phyloP scores from a whole-genome alignment of 257 asterid species.

The Solanum dulcamara region DNA sequence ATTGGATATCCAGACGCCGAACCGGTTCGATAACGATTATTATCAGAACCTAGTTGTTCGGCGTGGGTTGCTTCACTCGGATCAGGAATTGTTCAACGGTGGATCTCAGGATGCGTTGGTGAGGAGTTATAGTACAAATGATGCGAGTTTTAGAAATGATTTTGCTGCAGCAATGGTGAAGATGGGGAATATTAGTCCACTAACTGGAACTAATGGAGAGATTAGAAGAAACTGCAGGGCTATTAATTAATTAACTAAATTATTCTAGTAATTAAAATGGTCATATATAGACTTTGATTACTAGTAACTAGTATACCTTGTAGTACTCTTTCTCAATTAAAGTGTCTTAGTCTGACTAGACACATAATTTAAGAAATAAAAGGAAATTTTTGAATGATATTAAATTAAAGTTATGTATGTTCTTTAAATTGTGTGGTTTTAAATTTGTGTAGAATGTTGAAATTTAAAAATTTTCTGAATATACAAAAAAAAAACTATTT shows the following conservation, averaged over 20 bases:
- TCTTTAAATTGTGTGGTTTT: too few species aligned
- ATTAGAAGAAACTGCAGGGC: slow-evolving; percentile 50
- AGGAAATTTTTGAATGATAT: background rate
- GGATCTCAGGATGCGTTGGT: slow-evolving; percentile 48
- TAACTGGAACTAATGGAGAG: slow-evolving; percentile 52
- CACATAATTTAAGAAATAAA: background rate
- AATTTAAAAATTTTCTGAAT: too few species aligned
- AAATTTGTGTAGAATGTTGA: too few species aligned
- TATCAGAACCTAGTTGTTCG: slow-evolving; percentile 25
- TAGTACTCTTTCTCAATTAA: background rate
- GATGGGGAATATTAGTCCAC: slow-evolving; percentile 64
- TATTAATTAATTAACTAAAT: slow-evolving; percentile 9
- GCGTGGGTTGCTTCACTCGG: slow-evolving; percentile 58
- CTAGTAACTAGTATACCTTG: background rate
- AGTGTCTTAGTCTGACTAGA: background rate
- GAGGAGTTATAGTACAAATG: slow-evolving; percentile 17
- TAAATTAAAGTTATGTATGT: too few species aligned
- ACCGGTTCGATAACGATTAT: slow-evolving; percentile 35
- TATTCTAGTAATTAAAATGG: background rate
- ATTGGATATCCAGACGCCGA: slow-evolving; percentile 26
- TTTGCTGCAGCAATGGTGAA: slow-evolving; percentile 56
- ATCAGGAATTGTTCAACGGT: slow-evolving; percentile 54
- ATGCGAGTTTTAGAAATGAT: slow-evolving; percentile 21
- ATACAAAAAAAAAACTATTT: too few species aligned
- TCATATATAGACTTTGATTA: background rate